Evolutionary conservation across 768 basidiomycete species (phyloP).

Genomic region (Aureoboletus auriporus): DNA sequence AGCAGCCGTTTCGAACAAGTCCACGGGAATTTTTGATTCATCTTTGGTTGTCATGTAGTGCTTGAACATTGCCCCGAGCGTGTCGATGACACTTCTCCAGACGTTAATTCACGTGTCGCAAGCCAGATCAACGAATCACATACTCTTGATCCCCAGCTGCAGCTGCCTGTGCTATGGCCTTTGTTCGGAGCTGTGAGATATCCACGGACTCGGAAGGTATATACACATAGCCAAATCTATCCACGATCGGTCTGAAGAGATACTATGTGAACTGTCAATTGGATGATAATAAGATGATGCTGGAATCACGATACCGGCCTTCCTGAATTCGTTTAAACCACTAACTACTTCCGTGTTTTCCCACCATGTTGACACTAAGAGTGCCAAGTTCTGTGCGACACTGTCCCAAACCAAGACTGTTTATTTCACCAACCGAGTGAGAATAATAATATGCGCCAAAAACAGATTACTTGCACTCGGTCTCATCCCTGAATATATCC

Average conservation of each 20-base stretch:
- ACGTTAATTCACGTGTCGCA: background rate
- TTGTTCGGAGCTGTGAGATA: slow-evolving; percentile 66
- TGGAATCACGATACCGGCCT: slow-evolving; percentile 37
- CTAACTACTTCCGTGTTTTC: slow-evolving; percentile 58
- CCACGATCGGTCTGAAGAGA: slow-evolving; percentile 71
- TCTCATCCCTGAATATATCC: slow-evolving; percentile 64
- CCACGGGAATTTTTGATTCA: slow-evolving; percentile 73
- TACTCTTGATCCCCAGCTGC: slow-evolving; percentile 40
- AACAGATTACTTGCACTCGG: slow-evolving; percentile 54
- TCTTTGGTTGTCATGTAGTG: slow-evolving; percentile 69
- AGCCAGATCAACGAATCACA: slow-evolving; percentile 1
- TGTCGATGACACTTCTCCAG: slow-evolving; percentile 60
- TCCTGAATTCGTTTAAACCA: slow-evolving; percentile 56
- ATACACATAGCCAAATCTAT: slow-evolving; percentile 77
- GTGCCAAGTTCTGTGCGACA: slow-evolving; percentile 52
- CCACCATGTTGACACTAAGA: slow-evolving; percentile 74
- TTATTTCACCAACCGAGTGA: slow-evolving; percentile 3
- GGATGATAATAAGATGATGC: background rate
- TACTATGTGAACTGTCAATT: slow-evolving; percentile 33
- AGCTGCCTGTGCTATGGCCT: slow-evolving; percentile 60
- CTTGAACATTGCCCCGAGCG: slow-evolving; percentile 67
- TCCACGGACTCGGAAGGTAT: slow-evolving; percentile 61
- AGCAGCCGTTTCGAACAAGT: slow-evolving; percentile 62
- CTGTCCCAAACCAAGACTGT: slow-evolving; percentile 80
- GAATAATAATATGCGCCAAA: background rate